A percentile compares a stretch with the other conserved stretches of the same genome.
Conservation (phyloP, 2,329 filamentous ascomycete genomes). For the Davidsoniella neocaledoniae region DNA sequence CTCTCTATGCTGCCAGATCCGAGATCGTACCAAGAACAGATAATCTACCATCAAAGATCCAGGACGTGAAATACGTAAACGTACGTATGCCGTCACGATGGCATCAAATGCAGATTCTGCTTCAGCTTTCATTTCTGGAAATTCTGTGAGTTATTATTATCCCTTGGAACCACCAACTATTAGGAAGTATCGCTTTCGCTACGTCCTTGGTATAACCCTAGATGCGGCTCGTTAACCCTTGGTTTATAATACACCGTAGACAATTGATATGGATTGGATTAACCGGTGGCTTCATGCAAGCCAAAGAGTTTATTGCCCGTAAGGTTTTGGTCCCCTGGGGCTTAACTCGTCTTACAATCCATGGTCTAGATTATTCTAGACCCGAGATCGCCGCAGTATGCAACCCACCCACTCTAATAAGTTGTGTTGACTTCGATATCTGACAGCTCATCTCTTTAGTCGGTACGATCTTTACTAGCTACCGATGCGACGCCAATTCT, state of each 20-base stretch:
- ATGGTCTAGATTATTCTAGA: constrained; percentile 52
- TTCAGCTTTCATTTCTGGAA: constrained; percentile 9
- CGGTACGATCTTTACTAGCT: constrained; percentile 18
- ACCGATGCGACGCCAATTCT: constrained; percentile 37
- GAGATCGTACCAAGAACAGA: constrained; percentile 1
- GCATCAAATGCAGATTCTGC: constrained; percentile 7
- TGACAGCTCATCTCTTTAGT: constrained; percentile 7
- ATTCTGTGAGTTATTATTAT: constrained; percentile 7
- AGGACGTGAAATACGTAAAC: background rate
- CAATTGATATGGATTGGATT: no score
- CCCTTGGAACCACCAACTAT: constrained; percentile 30
- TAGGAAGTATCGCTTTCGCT: background rate
- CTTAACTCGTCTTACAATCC: constrained; percentile 50
- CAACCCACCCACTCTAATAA: background rate
- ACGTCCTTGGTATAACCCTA: background rate
- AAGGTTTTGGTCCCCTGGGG: constrained; percentile 59
- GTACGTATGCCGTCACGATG: background rate
- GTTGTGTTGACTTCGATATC: no score
- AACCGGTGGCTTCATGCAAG: constrained; percentile 46
- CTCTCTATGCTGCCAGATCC: background rate
- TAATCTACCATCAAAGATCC: constrained; percentile 1
- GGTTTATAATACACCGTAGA: no score
- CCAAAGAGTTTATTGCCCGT: constrained; percentile 50
- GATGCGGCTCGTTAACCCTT: constrained; percentile 36
- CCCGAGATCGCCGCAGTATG: constrained; percentile 36